phyloP scores from a whole-genome alignment of 2,329 filamentous ascomycete species.

The Curvularia spicifera region DNA sequence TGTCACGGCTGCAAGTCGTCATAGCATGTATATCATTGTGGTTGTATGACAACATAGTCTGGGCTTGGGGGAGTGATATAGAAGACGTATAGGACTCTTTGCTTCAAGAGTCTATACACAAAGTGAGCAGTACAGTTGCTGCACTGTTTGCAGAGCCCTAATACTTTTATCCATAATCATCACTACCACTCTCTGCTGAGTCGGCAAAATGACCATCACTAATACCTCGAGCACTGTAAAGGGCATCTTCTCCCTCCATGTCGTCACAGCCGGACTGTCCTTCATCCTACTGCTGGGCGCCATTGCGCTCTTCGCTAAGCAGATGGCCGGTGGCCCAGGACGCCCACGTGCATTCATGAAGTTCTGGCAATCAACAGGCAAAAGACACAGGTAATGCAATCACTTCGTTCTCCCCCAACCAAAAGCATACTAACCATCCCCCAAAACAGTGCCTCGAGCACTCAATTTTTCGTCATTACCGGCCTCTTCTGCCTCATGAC shows the following conservation, averaged over 20 bases:
- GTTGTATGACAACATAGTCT: conserved; percentile 11
- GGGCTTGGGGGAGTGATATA: background rate
- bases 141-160: background rate
- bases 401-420: too few relatives aligned
- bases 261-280: conserved; percentile 22
- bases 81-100: background rate
- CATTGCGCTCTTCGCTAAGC: conserved; percentile 8
- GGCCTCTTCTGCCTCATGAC: conserved; percentile 24
- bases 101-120: background rate
- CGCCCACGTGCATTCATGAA: conserved; percentile 19
- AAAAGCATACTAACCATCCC: background rate
- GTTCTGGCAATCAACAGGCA: conserved; percentile 8
- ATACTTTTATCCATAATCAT: background rate
- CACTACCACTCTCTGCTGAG: background rate
- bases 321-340: conserved; percentile 18
- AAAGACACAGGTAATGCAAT: conserved; percentile 9
- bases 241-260: conserved; percentile 27
- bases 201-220: conserved; percentile 18
- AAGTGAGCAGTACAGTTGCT: background rate
- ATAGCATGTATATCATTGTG: background rate
- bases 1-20: background rate
- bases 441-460: conserved; percentile 13
- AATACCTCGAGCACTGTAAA: conserved; percentile 23
- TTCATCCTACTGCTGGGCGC: conserved; percentile 19
- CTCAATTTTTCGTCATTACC: conserved; percentile 24